These are phyloP conservation scores for Boletus rex-veris DNA, from an alignment of 768 basidiomycete genomes.

Conservation along the genomic window DNA sequence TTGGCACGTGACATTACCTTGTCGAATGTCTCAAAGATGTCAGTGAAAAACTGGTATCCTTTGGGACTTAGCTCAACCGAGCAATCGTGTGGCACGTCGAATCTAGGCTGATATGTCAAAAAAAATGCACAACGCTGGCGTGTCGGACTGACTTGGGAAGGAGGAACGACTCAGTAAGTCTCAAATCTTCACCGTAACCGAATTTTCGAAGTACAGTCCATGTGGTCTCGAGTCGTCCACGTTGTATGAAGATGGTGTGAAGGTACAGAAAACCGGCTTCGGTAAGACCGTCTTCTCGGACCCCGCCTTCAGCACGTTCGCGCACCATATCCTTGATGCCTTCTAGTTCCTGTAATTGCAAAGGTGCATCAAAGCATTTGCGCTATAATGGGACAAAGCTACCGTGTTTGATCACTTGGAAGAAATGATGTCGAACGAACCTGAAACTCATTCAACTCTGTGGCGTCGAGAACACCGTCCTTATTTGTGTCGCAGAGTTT, in stretches of 20 bases:
- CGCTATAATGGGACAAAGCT: conserved; percentile 44
- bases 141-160: conserved; percentile 69
- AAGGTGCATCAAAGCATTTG: conserved; percentile 92
- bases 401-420: not conserved
- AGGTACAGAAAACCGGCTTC: conserved; percentile 92
- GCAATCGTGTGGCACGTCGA: conserved; percentile 91
- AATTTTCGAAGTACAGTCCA: conserved; percentile 96
- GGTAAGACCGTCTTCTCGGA: conserved; percentile 78
- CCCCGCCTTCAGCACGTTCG: conserved; percentile 69
- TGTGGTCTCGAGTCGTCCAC: conserved; percentile 92
- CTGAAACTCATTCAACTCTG: conserved; percentile 96
- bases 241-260: conserved; percentile 95
- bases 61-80: conserved; percentile 93
- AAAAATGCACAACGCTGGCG: not conserved
- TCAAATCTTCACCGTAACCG: conserved; percentile 93
- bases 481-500: conserved; percentile 94
- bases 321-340: conserved; percentile 94
- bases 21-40: conserved; percentile 93
- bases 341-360: conserved; percentile 90
- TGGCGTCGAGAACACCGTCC: conserved; percentile 84
- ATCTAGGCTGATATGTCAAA: conserved; percentile 45
- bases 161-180: conserved; percentile 83
- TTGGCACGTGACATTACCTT: conserved; percentile 47
- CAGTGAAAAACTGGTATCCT: conserved; percentile 96
- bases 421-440: conserved; percentile 37